phyloP scores from a whole-genome alignment of 345 rosid species.

The Camelina laxa region DNA sequence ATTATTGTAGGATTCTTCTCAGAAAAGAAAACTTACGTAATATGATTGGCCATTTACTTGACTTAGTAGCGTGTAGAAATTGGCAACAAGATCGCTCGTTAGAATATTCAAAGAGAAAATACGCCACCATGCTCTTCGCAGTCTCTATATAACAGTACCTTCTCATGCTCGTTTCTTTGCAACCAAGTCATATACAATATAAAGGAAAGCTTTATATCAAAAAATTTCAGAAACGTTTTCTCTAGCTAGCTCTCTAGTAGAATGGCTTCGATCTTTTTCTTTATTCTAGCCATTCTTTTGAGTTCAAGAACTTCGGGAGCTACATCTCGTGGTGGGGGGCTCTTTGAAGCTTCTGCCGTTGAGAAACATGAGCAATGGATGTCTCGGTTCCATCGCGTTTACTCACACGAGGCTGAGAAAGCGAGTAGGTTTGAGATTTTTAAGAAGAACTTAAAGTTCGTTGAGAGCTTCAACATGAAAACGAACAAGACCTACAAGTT shows the following conservation, averaged over 20 bases:
- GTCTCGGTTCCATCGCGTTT: conserved; percentile 40
- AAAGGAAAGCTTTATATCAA: not conserved
- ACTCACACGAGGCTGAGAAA: conserved; percentile 42
- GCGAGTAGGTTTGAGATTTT: conserved; percentile 46
- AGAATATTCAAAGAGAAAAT: conserved; percentile 1
- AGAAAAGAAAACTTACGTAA: too few species aligned
- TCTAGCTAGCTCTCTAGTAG: too few species aligned
- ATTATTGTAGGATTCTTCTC: too few species aligned
- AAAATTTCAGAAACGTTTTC: not conserved
- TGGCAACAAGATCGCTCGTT: not conserved
- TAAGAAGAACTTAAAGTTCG: conserved; percentile 48
- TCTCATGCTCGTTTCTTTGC: not conserved
- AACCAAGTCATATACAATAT: not conserved
- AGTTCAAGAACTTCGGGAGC: conserved; percentile 8
- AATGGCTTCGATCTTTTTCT: conserved; percentile 11
- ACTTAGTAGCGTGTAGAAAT: conserved; percentile 7
- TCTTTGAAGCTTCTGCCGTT: conserved; percentile 40
- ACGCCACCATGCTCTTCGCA: not conserved
- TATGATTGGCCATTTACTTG: not conserved
- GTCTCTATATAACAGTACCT: conserved; percentile 10
- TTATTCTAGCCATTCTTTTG: conserved; percentile 6
- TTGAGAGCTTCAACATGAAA: conserved; percentile 47
- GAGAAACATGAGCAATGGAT: conserved; percentile 51
- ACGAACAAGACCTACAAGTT: conserved; percentile 39
- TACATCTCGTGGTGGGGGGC: conserved; percentile 7